Base-by-base conservation (phyloP, 768 basidiomycete species). In the Mrakia gelida region DNA sequence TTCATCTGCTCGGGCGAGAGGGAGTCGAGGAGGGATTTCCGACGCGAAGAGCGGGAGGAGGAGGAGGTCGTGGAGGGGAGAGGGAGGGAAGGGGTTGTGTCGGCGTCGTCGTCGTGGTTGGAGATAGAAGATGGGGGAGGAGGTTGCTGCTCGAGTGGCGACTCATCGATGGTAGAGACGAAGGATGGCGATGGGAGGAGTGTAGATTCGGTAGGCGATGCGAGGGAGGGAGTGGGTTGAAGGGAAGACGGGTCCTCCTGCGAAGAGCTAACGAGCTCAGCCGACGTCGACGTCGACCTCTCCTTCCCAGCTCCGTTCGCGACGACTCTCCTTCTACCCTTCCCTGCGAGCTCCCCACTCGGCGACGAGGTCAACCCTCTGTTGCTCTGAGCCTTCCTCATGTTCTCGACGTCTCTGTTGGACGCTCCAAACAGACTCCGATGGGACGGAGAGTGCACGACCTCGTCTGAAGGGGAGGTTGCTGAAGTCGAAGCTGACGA, bases 11-110 rank as follows among this genome's bases (percentile, higher is more conserved):
- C 77, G 26, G 77, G 71, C 0, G 77, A 67, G 32, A 78, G 56
- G 13, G 77, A 32, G 52, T 78, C 77, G 49, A 78, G 77, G 15
- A 78, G 73, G 30, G 70, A 72, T 43, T 67, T 52, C 23, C 72
- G 77, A 23, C 43, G 54, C 3, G 72, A 52, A 10, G 56, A 38
- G 16, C 62, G 52, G 21, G 63, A 26, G 15, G 56, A 16, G n/a
- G 49, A 16, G 8, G 59, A 43, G 21, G 34, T 32, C 5, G 52
- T 13, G 11, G 49, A 62, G 9, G 45, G 30, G 16, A 45, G 52
- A 16, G 52, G 43, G 62, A 28, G 7, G 30, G 49, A 63, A 52
- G 45, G 45, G 8, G 72, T 38, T 7, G 54, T 49, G 6, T 38
- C 28, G 54, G 32, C 43, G 26, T 75, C 38, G 38, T n/a, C 21